A percentile compares a stretch with the other conserved stretches of the same genome.
Evolutionary conservation across 495 filamentous ascomycete genomes (phyloP).

Genomic region (Penicillium robsamsonii): DNA sequence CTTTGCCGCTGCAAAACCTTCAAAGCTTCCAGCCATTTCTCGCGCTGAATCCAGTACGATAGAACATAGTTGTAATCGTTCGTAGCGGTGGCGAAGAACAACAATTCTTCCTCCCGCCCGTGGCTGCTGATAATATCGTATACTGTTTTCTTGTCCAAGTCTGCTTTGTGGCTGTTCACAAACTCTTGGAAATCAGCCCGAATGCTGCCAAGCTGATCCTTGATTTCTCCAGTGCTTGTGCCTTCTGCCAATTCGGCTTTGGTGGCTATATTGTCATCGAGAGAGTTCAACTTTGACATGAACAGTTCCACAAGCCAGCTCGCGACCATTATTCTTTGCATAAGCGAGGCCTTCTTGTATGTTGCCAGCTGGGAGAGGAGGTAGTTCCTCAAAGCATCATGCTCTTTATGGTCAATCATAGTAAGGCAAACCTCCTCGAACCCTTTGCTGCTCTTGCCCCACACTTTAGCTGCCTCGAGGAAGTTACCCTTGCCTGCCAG

Average conservation of each 20-base stretch:
- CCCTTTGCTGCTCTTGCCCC: conserved; percentile 91
- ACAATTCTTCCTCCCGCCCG: conserved; percentile 85
- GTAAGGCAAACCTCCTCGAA: conserved; percentile 93
- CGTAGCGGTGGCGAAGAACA: conserved; percentile 82
- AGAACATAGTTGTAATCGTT: conserved; percentile 94
- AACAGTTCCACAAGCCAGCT: conserved; percentile 94
- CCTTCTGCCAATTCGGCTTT: conserved; percentile 78
- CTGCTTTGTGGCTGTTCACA: conserved; percentile 73
- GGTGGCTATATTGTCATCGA: conserved; percentile 91
- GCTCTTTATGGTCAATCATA: conserved; percentile 85
- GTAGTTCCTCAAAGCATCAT: conserved; percentile 89
- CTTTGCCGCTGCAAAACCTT: conserved; percentile 87
- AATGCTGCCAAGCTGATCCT: conserved; percentile 66
- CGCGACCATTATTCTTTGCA: conserved; percentile 94
- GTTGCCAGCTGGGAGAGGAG: conserved; percentile 77
- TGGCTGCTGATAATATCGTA: conserved; percentile 97
- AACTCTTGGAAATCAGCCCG: conserved; percentile 85
- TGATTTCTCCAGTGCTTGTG: conserved; percentile 64
- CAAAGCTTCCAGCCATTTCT: conserved; percentile 88
- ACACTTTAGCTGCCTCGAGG: conserved; percentile 80
- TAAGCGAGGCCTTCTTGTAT: conserved; percentile 77
- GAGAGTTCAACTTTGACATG: conserved; percentile 93
- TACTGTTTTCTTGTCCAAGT: conserved; percentile 85
- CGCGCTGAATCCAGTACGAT: conserved; percentile 94
- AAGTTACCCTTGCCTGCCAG: conserved; percentile 76